These are phyloP conservation scores for Amauroascus verrucosus DNA, from an alignment of 2,329 filamentous ascomycete genomes.

Conservation along the genomic window DNA sequence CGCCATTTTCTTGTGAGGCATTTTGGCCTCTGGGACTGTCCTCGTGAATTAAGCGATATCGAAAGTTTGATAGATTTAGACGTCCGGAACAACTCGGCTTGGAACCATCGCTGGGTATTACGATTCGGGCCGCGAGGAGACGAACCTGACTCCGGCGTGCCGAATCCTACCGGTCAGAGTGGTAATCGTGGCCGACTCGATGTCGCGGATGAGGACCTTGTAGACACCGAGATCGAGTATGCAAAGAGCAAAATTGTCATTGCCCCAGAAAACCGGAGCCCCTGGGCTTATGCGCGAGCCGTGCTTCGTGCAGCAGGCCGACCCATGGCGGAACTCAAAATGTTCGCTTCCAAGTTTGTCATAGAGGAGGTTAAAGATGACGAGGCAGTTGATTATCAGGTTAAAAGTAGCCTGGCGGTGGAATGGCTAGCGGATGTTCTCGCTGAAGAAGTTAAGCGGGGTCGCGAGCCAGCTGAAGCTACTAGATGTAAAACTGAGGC, in stretches of 20 bases:
- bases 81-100: constrained; percentile 91
- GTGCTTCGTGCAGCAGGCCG: constrained; percentile 57
- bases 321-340: constrained; percentile 41
- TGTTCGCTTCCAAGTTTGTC: constrained; percentile 47
- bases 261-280: constrained; percentile 86
- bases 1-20: constrained; percentile 65
- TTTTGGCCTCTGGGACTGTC: constrained; percentile 49
- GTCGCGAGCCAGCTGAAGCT: constrained; percentile 27
- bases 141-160: constrained; percentile 31
- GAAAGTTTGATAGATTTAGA: constrained; percentile 66
- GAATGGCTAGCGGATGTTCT: constrained; percentile 42
- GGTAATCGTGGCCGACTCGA: constrained; percentile 25
- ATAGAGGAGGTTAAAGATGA: constrained; percentile 31
- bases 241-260: constrained; percentile 61
- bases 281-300: constrained; percentile 85
- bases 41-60: constrained; percentile 56
- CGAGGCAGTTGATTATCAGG: constrained; percentile 29
- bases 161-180: constrained; percentile 20
- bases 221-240: constrained; percentile 67
- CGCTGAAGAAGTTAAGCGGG: constrained; percentile 34
- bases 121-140: constrained; percentile 56
- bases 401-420: constrained; percentile 51
- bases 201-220: constrained; percentile 49
- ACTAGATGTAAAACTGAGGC: constrained; percentile 45
- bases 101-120: constrained; percentile 95